These are phyloP conservation scores for Hypoxylon subgilvum DNA, from an alignment of 495 filamentous ascomycete genomes.

Conservation along the genomic window DNA sequence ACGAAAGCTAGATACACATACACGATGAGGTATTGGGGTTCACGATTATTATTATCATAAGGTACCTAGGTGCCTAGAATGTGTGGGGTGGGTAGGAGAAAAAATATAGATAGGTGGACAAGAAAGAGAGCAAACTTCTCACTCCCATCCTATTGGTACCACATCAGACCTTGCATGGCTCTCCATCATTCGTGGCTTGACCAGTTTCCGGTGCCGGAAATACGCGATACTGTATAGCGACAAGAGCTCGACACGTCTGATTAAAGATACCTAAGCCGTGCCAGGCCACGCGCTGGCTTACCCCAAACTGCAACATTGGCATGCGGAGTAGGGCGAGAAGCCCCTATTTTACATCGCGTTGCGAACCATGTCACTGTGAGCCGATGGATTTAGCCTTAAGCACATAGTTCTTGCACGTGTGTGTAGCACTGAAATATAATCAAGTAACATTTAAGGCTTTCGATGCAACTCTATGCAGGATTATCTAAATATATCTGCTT, in stretches of 20 bases:
- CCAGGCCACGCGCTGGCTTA: constrained; percentile 32
- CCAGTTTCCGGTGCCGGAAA: constrained; percentile 40
- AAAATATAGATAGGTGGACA: too few relatives aligned
- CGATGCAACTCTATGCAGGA: too few relatives aligned
- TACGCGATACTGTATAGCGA: constrained; percentile 44
- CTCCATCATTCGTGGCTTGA: constrained; percentile 40
- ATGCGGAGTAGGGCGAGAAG: constrained; percentile 26
- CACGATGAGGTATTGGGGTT: too few relatives aligned
- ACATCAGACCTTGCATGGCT: too few relatives aligned
- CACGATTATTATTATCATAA: too few relatives aligned
- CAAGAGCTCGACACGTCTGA: constrained; percentile 21
- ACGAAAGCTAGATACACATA: too few relatives aligned
- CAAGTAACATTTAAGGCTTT: too few relatives aligned
- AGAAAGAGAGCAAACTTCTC: too few relatives aligned
- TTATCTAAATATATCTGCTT: too few relatives aligned
- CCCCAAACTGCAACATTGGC: constrained; percentile 8
- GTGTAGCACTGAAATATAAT: background rate
- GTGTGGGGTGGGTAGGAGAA: too few relatives aligned
- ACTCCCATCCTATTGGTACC: too few relatives aligned
- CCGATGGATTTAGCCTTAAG: background rate
- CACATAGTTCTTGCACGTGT: background rate
- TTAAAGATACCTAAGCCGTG: constrained; percentile 34
- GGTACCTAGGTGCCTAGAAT: too few relatives aligned
- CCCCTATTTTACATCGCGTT: background rate
- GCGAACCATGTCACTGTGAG: background rate